Percentiles rank a stretch among this genome's conserved stretches.
Conservation (phyloP, 2,329 filamentous ascomycete species). For the Pestalotiopsis sp. region DNA sequence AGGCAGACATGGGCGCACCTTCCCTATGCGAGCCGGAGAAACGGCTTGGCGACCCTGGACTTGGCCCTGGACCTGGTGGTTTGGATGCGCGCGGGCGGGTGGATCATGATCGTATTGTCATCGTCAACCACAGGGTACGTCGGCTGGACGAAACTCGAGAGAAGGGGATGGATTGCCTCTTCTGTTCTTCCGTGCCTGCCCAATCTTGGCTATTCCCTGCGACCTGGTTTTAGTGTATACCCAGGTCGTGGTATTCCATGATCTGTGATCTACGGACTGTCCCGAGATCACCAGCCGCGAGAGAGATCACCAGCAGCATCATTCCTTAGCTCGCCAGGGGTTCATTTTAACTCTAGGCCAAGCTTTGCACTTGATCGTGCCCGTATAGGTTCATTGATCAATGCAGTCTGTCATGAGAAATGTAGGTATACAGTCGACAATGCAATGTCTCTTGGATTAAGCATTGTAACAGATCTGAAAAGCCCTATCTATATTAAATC, state of each 20-base stretch:
- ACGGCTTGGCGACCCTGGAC: constrained; percentile 16
- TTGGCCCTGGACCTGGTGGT: background rate
- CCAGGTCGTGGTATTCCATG: background rate
- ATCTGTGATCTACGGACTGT: background rate
- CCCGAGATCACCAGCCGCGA: background rate
- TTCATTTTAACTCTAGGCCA: too few relatives aligned
- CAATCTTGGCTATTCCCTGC: too few relatives aligned
- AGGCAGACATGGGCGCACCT: constrained; percentile 10
- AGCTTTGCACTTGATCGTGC: too few relatives aligned
- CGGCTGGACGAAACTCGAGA: background rate
- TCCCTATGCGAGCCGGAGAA: constrained; percentile 12
- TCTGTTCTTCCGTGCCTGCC: background rate
- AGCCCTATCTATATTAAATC: too few relatives aligned
- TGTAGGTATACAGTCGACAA: too few relatives aligned
- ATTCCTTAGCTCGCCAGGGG: too few relatives aligned
- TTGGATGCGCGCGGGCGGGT: constrained; percentile 6
- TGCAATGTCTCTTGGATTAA: too few relatives aligned
- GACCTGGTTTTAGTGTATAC: background rate
- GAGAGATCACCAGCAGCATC: background rate
- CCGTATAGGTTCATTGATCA: too few relatives aligned
- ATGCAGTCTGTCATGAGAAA: too few relatives aligned
- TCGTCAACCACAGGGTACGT: background rate
- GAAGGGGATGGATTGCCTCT: background rate
- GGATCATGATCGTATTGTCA: constrained; percentile 3
- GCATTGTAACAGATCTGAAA: too few relatives aligned